These are phyloP conservation scores for Xylaria sp. DNA, from an alignment of 2,329 filamentous ascomycete species.

Conservation along the genomic window DNA sequence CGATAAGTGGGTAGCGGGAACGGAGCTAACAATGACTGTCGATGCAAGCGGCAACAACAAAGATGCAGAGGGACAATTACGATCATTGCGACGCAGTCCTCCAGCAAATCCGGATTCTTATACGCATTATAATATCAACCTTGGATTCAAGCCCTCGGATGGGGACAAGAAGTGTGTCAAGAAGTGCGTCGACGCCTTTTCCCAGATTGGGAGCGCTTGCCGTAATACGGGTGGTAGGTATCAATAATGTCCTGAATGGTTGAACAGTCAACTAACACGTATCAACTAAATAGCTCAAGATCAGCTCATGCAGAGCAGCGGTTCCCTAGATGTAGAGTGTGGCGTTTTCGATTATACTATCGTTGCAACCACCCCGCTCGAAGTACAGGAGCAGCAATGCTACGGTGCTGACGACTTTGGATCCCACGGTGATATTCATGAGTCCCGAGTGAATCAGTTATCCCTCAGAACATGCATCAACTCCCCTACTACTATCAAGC, in stretches of 20 bases:
- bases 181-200: not conserved
- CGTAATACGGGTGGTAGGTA: not conserved
- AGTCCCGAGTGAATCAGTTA: not conserved
- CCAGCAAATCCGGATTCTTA: not conserved
- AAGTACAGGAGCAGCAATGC: not conserved
- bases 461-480: not conserved
- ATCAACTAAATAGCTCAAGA: not conserved
- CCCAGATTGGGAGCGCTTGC: not conserved
- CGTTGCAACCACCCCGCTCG: not conserved
- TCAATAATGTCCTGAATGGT: not conserved
- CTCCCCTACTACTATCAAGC: not conserved
- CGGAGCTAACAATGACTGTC: constrained; percentile 2
- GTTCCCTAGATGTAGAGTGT: not conserved
- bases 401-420: constrained; percentile 2
- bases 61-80: not conserved
- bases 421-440: not conserved
- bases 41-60: constrained; percentile 2
- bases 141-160: not conserved
- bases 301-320: not conserved
- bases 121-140: not conserved
- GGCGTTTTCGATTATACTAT: constrained; percentile 3
- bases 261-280: not conserved
- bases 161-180: not conserved
- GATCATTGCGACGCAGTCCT: not conserved
- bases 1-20: not conserved